Base-by-base conservation (phyloP, 768 basidiomycete species). In the Phaffia tasmanica region DNA sequence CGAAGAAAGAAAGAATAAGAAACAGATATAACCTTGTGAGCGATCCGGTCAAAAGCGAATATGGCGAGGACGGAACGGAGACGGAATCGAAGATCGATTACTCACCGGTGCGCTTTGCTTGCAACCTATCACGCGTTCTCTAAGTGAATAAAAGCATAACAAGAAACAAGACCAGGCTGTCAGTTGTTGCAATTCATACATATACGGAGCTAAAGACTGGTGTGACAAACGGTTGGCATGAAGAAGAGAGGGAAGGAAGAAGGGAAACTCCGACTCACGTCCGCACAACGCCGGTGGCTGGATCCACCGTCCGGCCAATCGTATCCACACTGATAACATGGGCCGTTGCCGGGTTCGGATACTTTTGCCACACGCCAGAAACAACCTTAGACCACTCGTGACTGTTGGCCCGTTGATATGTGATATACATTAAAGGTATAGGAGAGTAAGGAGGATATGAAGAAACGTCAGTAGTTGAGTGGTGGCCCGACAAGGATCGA, bases 61-160 rank as follows among this genome's bases (percentile, higher is more conserved):
- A 11, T 42, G 6, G 35, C 35, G 35, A 42, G 35, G 11, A 42
- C 35, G 35, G 4, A 42, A 42, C 35, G 11, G 11, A 42, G 35
- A 42, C 35, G 35, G 11, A 42, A n/a, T 4, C 4, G 35, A 42
- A 42, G 11, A 42, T 5, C 35, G 35, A 42, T 11, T 42, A 42
- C 35, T 42, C 35, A 42, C 35, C 35, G 35, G 35, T 42, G 35
- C 35, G 35, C 89, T 89, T 77, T 97, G 93, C 76, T 92, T 90
- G 76, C 89, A 91, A 30, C 89, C 89, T 68, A 92, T 61, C 21
- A 67, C 66, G 16, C 66, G 60, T 46, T 67, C 66, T 32, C 66
- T 67, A 29, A 42, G 35, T 42, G 35, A 11, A 42, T 42, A 4
- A 42, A 42, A 42, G 4, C 11, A 11, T 42, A 42, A 4, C 4